Conservation (phyloP, 2,329 filamentous ascomycete species). For the Fusarium lyarnte region DNA sequence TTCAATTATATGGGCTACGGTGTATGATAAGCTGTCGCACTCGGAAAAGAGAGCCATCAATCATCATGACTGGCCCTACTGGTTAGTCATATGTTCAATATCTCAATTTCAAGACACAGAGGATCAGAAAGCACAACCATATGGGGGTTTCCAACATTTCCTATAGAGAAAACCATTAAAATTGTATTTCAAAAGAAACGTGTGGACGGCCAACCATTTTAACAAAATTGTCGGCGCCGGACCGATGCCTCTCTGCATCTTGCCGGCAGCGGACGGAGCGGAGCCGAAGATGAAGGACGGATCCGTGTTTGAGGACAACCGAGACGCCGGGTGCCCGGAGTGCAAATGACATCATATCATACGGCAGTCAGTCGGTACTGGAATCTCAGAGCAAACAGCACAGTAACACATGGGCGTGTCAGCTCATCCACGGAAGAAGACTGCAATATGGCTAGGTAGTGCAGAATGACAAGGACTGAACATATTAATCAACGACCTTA, state of each 20-base stretch:
- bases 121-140: neutral
- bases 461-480: neutral
- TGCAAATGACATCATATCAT: neutral
- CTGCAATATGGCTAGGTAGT: neutral
- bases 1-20: neutral
- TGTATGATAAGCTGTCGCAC: neutral
- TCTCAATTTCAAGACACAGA: neutral
- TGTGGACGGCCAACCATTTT: neutral
- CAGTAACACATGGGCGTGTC: too few species aligned
- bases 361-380: neutral
- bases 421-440: neutral
- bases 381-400: neutral
- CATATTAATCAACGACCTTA: neutral
- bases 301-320: neutral
- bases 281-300: slow-evolving; percentile 4
- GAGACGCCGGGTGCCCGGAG: neutral
- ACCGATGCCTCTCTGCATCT: neutral
- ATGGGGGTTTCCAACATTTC: too few species aligned
- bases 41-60: neutral
- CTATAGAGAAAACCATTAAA: neutral
- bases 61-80: too few species aligned
- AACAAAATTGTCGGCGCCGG: neutral
- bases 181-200: too few species aligned
- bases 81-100: neutral
- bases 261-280: neutral